A percentile compares a stretch with the other conserved stretches of the same genome.
These are phyloP conservation scores for Aspergillus affinis DNA, from an alignment of 495 filamentous ascomycete species.

Conservation along the genomic window DNA sequence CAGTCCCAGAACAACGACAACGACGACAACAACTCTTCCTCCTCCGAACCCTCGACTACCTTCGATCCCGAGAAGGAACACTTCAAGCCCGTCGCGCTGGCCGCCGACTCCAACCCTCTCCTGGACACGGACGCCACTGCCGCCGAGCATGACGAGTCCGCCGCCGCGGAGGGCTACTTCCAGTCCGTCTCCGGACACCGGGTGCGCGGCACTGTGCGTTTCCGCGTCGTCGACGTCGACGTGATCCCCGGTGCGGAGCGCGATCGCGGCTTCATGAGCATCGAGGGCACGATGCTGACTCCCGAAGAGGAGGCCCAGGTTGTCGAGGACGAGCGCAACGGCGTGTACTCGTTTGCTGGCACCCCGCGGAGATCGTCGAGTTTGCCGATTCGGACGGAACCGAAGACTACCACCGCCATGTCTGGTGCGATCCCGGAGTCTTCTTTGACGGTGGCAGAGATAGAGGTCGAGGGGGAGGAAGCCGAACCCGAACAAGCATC, in stretches of 20 bases:
- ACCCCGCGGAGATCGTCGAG: not conserved
- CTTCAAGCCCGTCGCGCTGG: constrained; percentile 38
- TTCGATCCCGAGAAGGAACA: constrained; percentile 46
- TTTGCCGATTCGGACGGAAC: not conserved
- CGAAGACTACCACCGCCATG: constrained; percentile 10
- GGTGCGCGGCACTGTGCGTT: constrained; percentile 59
- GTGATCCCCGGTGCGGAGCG: constrained; percentile 54
- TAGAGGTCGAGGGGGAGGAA: constrained; percentile 21
- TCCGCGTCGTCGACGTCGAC: constrained; percentile 65
- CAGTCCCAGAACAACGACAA: constrained; percentile 18
- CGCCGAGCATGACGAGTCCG: constrained; percentile 36
- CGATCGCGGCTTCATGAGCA: constrained; percentile 62
- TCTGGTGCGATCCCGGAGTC: constrained; percentile 20
- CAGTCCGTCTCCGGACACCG: constrained; percentile 60
- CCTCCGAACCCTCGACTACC: constrained; percentile 16
- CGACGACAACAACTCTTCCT: constrained; percentile 33
- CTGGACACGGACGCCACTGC: constrained; percentile 19
- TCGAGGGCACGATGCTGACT: constrained; percentile 66
- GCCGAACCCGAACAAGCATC: constrained; percentile 18
- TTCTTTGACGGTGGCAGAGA: constrained; percentile 17
- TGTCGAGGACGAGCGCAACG: constrained; percentile 37
- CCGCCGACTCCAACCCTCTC: constrained; percentile 35
- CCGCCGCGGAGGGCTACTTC: constrained; percentile 54
- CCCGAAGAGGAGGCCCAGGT: constrained; percentile 46
- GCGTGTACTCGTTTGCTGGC: constrained; percentile 14